A percentile compares a stretch with the other conserved stretches of the same genome.
phyloP scores from a whole-genome alignment of 1,284 basidiomycete species.

The Rhodotorula sp. region DNA sequence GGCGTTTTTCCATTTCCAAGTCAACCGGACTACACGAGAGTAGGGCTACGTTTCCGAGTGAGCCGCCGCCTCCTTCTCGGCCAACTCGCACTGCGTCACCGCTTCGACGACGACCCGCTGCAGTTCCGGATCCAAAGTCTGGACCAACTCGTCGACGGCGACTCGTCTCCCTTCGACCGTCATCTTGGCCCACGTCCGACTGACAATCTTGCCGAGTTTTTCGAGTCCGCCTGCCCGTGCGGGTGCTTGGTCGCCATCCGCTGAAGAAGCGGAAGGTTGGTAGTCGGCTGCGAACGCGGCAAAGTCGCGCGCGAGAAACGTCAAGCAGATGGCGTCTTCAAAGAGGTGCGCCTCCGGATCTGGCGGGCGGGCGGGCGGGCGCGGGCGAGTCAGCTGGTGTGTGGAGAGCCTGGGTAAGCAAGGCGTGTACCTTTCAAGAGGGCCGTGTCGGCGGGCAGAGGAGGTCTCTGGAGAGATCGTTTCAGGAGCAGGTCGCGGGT shows the following conservation, averaged over 20 bases:
- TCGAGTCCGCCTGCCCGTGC: background rate
- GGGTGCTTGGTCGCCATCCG: background rate
- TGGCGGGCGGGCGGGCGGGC: background rate
- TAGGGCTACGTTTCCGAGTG: background rate
- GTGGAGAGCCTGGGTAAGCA: background rate
- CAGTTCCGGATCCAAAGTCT: slow-evolving; percentile 19
- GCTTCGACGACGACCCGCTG: slow-evolving; percentile 15
- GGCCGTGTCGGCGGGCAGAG: background rate
- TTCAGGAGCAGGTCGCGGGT: slow-evolving; percentile 28
- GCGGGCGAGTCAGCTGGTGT: background rate
- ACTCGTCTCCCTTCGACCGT: slow-evolving; percentile 6
- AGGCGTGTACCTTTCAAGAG: slow-evolving; percentile 20
- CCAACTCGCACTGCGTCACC: background rate
- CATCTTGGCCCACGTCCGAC: slow-evolving; percentile 35
- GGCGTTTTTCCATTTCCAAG: no score
- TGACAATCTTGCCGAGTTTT: slow-evolving; percentile 24
- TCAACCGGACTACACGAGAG: no score
- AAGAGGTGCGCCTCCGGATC: slow-evolving; percentile 35
- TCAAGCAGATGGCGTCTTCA: slow-evolving; percentile 33
- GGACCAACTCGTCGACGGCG: slow-evolving; percentile 21
- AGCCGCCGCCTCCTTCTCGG: background rate
- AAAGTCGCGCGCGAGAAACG: slow-evolving; percentile 28
- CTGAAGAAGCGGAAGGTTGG: background rate
- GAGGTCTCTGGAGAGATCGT: slow-evolving; percentile 21
- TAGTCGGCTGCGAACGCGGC: slow-evolving; percentile 14